Base-by-base conservation (phyloP, 2,329 filamentous ascomycete genomes). In the Pseudopyricularia javanii region DNA sequence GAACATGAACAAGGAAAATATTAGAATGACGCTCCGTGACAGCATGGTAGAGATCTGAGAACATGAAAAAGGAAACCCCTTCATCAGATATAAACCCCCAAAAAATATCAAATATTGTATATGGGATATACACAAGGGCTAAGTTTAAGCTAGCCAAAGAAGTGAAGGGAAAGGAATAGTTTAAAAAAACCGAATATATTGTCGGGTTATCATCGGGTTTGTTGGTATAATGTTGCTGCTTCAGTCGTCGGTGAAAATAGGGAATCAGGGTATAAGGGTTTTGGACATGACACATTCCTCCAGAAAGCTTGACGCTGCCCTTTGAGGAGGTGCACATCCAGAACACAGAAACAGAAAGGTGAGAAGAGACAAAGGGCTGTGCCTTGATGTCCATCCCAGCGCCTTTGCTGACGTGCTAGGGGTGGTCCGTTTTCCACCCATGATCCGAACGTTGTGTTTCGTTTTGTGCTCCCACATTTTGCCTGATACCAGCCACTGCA, bases 71-170 rank as follows among this genome's bases (percentile, higher is more conserved):
- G 37, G 22, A 43, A 20, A 22, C 37, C 37, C n/a, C 37, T 15
- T 35, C 5, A 14, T n/a, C 37, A 12, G 9, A 11, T 22, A 43
- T 20, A 20, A 43, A 40, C 35, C 37, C 37, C 37, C 37, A 8
- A 43, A 43, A 43, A n/a, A 20, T 20, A n/a, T n/a, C n/a, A 50
- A 32, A 49, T 20, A 35, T 28, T 50, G 24, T 50, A 50, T 35
- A 50, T 50, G 7, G 14, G 48, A 35, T 50, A 50, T 50, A 50
- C 24, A 50, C 48, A 50, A n/a, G 32, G 48, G 37, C 48, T 50
- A 50, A 34, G 8, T 50, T 20, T 43, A 43, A 22, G 30, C 48
- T 50, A 50, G 48, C 48, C 48, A 35, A 50, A 49, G 48, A 50
- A 50, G 48, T 15, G 32, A 50, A 49, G 14, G 17, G 48, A 49